Evolutionary conservation across 83 land plant genomes (phyloP), one percentile per base, ranked within the genome.

Genomic region (Thuja plicata): DNA sequence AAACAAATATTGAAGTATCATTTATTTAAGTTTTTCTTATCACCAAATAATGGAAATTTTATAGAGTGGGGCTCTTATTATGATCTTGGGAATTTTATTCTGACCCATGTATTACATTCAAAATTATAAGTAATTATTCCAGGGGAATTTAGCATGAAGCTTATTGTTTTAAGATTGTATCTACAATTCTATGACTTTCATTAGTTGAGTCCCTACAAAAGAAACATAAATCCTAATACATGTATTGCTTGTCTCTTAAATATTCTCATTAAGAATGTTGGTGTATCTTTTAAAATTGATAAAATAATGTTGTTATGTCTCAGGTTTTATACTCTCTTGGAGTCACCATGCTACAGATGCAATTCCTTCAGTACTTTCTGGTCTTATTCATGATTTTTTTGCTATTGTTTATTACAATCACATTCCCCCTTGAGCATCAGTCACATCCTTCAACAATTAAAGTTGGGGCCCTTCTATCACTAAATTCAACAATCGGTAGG

Each of bases 391-490:
- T 32, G 77, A 11, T 8, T 13, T 77, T 77, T 16, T 35, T 77
- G 43, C 16, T 77, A 37, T 37, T 77, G 15, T 77, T 4, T 77
- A 13, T 15, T 77, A 41, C 81, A 77, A 77, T 37, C 15, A 16
- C 41, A 77, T 77, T 16, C 15, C 81, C 81, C 13, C 6, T 32
- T 77, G 6, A 77, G 81, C 81, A 77, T 77, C 81, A 77, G 21
- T 35, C 81, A 15, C 17, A 77, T 77, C 81, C 81, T 37, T 77
- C 43, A 37, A 77, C 81, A 38, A 37, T 77, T 37, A 77, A 77
- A 77, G 43, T 77, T 77, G 81, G 81, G 24, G 81, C 41, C 81
- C 81, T 77, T 77, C 81, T 77, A 11, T 77, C 81, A 37, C 41
- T 77, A 16, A 77, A 77, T 37, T 77, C 81, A 40, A 77, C 81